Percentiles rank a stretch among this genome's conserved stretches.
Evolutionary conservation across 495 filamentous ascomycete species (phyloP).

Genomic region (Penicillium cataractarum): DNA sequence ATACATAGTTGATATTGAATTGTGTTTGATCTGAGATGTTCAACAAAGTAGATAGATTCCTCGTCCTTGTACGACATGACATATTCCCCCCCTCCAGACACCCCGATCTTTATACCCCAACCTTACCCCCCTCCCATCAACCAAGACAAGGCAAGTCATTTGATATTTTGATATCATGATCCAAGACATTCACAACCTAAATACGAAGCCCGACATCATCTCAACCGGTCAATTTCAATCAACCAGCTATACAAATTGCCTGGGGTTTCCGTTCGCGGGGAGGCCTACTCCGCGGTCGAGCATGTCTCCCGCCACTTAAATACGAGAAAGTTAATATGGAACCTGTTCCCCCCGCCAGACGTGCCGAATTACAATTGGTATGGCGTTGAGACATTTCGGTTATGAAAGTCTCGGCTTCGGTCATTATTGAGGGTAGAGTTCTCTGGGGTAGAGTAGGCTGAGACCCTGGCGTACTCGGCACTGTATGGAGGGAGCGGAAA

Average conservation of each 20-base stretch:
- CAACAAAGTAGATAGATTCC: not conserved
- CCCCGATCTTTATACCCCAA: not conserved
- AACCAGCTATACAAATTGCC: not conserved
- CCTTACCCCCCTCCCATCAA: conserved; percentile 11
- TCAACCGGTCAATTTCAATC: not conserved
- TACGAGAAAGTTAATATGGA: conserved; percentile 8
- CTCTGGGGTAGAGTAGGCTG: not conserved
- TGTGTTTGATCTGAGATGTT: not conserved
- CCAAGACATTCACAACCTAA: conserved; percentile 16
- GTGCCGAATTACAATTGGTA: conserved; percentile 7
- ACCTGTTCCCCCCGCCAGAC: not conserved
- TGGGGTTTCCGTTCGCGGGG: conserved; percentile 5
- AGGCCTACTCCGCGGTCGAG: not conserved
- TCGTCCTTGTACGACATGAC: no score
- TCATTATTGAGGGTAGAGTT: not conserved
- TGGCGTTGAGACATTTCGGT: conserved; percentile 6
- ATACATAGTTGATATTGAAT: conserved; percentile 15
- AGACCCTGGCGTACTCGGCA: not conserved
- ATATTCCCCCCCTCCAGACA: not conserved
- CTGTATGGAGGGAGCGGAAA: not conserved
- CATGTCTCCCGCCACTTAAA: not conserved
- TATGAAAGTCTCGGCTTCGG: conserved; percentile 2
- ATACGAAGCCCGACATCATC: conserved; percentile 23
- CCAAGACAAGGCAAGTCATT: conserved; percentile 1
- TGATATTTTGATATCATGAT: conserved; percentile 7